Evolutionary conservation across 768 basidiomycete species (phyloP).

Genomic region (Dendrothele bispora): DNA sequence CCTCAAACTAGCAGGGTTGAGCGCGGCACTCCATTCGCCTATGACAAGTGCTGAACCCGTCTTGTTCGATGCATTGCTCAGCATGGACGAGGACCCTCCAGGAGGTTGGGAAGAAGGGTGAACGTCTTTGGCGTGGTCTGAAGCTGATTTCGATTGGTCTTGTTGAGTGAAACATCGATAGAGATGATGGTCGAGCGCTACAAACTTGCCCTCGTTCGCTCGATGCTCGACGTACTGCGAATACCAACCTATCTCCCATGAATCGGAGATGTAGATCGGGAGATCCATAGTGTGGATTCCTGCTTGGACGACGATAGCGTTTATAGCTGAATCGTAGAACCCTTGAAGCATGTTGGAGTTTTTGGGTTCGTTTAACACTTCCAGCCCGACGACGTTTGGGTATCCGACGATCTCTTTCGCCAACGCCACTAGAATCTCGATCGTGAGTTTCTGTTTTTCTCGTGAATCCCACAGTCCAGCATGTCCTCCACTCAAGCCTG

Average conservation of each 20-base stretch:
- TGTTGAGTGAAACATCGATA: conserved; percentile 75
- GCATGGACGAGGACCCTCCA: conserved; percentile 5
- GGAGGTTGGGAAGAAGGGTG: conserved; percentile 2
- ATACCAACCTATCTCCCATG: conserved; percentile 72
- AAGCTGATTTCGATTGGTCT: conserved; percentile 54
- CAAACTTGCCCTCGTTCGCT: conserved; percentile 28
- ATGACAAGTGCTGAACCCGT: conserved; percentile 56
- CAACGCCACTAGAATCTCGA: conserved; percentile 47
- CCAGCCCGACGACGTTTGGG: conserved; percentile 56
- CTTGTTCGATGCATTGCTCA: conserved; percentile 30
- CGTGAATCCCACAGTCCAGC: conserved; percentile 46
- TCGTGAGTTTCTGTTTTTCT: conserved; percentile 44
- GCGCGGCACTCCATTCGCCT: conserved; percentile 78
- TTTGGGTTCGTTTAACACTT: conserved; percentile 59
- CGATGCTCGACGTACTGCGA: conserved; percentile 42
- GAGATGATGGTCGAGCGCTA: conserved; percentile 79
- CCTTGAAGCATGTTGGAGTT: conserved; percentile 49
- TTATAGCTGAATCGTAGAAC: conserved; percentile 66
- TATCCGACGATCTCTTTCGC: conserved; percentile 36
- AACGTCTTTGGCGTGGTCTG: conserved; percentile 39
- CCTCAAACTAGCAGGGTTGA: conserved; percentile 62
- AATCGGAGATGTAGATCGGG: conserved; percentile 74
- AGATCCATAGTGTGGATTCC: not conserved
- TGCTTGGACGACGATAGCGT: conserved; percentile 46
- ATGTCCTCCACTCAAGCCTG: conserved; percentile 55